phyloP scores from a whole-genome alignment of 2,329 filamentous ascomycete genomes.

The Fusarium sp. region DNA sequence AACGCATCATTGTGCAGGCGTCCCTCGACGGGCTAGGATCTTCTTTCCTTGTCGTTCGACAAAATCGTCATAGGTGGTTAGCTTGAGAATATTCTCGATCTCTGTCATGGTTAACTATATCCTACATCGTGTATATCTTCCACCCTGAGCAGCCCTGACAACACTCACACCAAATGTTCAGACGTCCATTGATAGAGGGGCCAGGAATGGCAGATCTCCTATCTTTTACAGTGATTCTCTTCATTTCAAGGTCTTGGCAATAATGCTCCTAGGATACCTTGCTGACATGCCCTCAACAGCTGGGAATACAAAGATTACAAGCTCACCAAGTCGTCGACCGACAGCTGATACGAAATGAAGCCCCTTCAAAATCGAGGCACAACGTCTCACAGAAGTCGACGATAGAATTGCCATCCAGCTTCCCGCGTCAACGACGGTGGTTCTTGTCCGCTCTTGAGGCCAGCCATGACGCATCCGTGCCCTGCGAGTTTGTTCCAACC shows the following conservation, averaged over 20 bases:
- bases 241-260: background rate
- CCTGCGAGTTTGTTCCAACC: constrained; percentile 10
- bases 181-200: constrained; percentile 2
- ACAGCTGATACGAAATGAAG: constrained; percentile 9
- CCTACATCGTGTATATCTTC: constrained; percentile 1
- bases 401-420: constrained; percentile 15
- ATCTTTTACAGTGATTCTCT: constrained; percentile 8
- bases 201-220: constrained; percentile 30
- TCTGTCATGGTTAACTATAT: constrained; percentile 16
- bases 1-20: background rate
- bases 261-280: constrained; percentile 26
- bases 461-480: constrained; percentile 9
- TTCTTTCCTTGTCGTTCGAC: background rate
- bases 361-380: constrained; percentile 8
- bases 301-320: constrained; percentile 5
- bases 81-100: constrained; percentile 5
- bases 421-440: constrained; percentile 1
- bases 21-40: background rate
- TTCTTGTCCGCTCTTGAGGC: background rate
- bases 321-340: background rate
- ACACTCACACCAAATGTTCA: constrained; percentile 1
- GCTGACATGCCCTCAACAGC: constrained; percentile 9
- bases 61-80: background rate
- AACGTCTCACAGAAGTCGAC: background rate
- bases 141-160: constrained; percentile 20